These are phyloP conservation scores for Populus trichocarpa DNA, from an alignment of 441 rosid genomes.

Conservation along the genomic window DNA sequence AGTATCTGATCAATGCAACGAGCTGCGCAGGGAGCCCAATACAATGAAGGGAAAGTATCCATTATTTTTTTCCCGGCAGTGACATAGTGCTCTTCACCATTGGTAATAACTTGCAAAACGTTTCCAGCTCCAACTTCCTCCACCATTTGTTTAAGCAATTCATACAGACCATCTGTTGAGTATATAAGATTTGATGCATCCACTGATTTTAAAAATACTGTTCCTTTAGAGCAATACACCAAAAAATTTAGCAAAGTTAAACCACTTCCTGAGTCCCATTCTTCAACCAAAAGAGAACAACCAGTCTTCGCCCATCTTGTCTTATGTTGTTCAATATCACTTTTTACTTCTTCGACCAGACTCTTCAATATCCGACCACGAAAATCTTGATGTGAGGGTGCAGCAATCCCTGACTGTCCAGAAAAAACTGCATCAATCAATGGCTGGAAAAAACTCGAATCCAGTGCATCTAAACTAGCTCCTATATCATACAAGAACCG, in stretches of 20 bases:
- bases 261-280: slow-evolving; percentile 47
- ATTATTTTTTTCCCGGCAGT: slow-evolving; percentile 57
- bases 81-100: slow-evolving; percentile 47
- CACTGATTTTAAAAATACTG: slow-evolving; percentile 60
- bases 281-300: slow-evolving; percentile 74
- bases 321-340: slow-evolving; percentile 39
- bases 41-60: slow-evolving; percentile 59
- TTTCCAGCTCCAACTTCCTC: slow-evolving; percentile 71
- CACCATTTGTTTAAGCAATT: slow-evolving; percentile 57
- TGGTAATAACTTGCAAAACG: slow-evolving; percentile 82
- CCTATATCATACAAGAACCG: slow-evolving; percentile 77
- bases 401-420: slow-evolving; percentile 39
- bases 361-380: slow-evolving; percentile 68
- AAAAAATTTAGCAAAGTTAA: slow-evolving; percentile 48
- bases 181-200: slow-evolving; percentile 52
- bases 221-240: slow-evolving; percentile 64
- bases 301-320: slow-evolving; percentile 63
- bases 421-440: slow-evolving; percentile 61
- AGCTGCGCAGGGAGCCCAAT: slow-evolving; percentile 86
- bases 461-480: slow-evolving; percentile 61
- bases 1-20: slow-evolving; percentile 71
- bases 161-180: slow-evolving; percentile 56
- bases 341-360: slow-evolving; percentile 65
- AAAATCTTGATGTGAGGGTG: slow-evolving; percentile 62
- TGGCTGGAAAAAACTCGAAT: slow-evolving; percentile 65